Percentiles rank a stretch among this genome's conserved stretches.
Evolutionary conservation across 768 basidiomycete genomes (phyloP).

Genomic region (Mycena vitilis): DNA sequence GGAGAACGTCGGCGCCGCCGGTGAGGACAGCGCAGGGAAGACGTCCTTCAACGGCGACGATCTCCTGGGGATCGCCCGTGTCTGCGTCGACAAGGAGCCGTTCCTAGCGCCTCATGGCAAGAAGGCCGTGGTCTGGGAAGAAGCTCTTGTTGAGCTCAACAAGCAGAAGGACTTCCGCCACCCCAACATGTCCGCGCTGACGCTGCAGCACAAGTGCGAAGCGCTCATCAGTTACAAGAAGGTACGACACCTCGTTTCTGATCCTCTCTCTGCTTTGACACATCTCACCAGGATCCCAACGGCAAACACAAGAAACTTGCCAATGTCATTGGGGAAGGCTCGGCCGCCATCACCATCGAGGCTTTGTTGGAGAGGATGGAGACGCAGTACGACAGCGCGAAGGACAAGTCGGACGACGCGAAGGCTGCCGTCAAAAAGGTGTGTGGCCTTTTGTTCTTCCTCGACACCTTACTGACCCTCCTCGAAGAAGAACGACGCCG

Average conservation of each 20-base stretch:
- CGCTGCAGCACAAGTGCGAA: conserved; percentile 19
- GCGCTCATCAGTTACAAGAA: conserved; percentile 19
- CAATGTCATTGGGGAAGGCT: conserved; percentile 1
- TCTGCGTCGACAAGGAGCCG: not conserved
- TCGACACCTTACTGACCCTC: not conserved
- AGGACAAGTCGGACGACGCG: conserved; percentile 26
- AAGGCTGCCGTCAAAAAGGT: conserved; percentile 28
- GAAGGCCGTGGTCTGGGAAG: not conserved
- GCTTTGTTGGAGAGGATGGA: conserved; percentile 23
- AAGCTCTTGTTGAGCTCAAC: not conserved
- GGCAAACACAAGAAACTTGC: conserved; percentile 6
- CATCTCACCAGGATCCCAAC: not conserved
- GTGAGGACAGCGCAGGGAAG: not conserved
- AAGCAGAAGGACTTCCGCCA: not conserved
- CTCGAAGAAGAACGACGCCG: conserved; percentile 10
- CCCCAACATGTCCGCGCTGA: not conserved
- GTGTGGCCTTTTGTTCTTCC: not conserved
- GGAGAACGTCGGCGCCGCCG: no score
- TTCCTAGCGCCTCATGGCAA: not conserved
- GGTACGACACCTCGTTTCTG: conserved; percentile 6
- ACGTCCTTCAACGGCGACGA: not conserved
- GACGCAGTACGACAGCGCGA: conserved; percentile 13
- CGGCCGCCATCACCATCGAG: not conserved
- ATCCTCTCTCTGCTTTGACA: not conserved
- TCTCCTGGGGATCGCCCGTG: not conserved